Evolutionary conservation across 805 yeast genomes (phyloP), one percentile per base, ranked within the genome.

Genomic region (Saccharomycopsis amapae): DNA sequence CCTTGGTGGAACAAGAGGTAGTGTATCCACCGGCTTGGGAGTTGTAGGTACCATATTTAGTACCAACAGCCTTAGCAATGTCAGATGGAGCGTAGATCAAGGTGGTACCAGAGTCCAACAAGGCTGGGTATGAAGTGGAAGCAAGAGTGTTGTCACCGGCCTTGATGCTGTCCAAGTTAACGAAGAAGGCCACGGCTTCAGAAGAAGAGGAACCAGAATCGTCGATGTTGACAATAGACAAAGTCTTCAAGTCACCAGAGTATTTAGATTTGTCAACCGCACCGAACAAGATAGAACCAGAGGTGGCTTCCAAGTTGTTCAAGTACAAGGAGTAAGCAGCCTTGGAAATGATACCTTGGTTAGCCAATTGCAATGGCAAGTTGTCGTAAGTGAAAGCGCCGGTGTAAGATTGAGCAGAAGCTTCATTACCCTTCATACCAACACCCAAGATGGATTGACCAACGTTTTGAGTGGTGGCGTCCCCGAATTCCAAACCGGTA

Each of bases 251-350:
- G 24, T 56, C 53, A 20, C 80, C 81, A 1, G 58, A 28, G 57
- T 68, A 76, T 57, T 71, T 73, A 45, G 70, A 62, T 36, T 66
- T 69, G 54, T 77, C 81, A 28, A 76, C 66, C 25, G 75, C 82
- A 19, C 82, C 81, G 61, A 77, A 77, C 42, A 76, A 59, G 32
- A 76, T 59, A 12, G 67, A 53, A 1, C 72, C 73, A 10, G 51
- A 12, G 13, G 42, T 35, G 18, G 54, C 48, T 2, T 49, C 46
- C 2, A 53, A 42, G n/a, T 62, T 60, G 50, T 68, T 64, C 53
- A 73, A 62, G 61, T 66, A 74, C 46, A 75, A 61, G 22, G 78
- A 73, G 59, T 71, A 75, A 9, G 73, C 66, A n/a, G 54, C 56
- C 38, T 61, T 59, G 34, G 56, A 52, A 50, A 72, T 74, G 36